Base-by-base conservation (phyloP, 306 rosid genomes). In the Vachellia collinsii region DNA sequence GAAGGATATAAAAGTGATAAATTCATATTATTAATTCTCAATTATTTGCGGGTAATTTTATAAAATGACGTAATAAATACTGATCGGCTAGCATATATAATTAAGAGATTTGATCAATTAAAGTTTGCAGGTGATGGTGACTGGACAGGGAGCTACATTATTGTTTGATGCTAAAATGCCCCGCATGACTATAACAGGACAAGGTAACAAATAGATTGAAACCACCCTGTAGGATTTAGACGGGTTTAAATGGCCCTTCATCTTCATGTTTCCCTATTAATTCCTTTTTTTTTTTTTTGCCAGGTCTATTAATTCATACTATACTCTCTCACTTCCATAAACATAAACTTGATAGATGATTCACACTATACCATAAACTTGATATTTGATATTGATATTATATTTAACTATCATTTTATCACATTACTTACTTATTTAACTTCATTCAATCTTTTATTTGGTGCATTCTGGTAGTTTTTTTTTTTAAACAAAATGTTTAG, bases 181-280 rank as follows among this genome's bases (percentile, higher is more conserved):
- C 73, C 51, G 4, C 51, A 41, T 68, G 73, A 68, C 19, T n/a
- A 5, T 42, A 68, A 68, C 46, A 39, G n/a, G 53, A 68, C 73
- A 20, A 65, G 7, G n/a, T 37, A 37, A n/a, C 73, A 39, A 68
- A 39, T n/a, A 68, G 36, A 66, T 66, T 38, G 71, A 68, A 67
- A 11, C 11, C 16, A n/a, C 51, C 73, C 3, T 39, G 17, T 11
- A 41, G 51, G 36, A 41, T 6, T 66, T 66, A 8, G 25, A 38
- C 9, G 16, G 14, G 7, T 20, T 68, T 68, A 41, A 41, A 13
- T 39, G 17, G 73, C 10, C 73, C 73, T 68, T n/a, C 13, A 20
- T 41, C 73, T 68, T n/a, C 13, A 20, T 41, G 73, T 41, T 68
- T 42, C 73, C 46, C 51, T n/a, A 42, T 4, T 17, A 6, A 17